Evolutionary conservation across 1,139 yeast genomes (phyloP), one percentile per base, ranked within the genome.

Genomic region (Hyphopichia pseudoburtonii): DNA sequence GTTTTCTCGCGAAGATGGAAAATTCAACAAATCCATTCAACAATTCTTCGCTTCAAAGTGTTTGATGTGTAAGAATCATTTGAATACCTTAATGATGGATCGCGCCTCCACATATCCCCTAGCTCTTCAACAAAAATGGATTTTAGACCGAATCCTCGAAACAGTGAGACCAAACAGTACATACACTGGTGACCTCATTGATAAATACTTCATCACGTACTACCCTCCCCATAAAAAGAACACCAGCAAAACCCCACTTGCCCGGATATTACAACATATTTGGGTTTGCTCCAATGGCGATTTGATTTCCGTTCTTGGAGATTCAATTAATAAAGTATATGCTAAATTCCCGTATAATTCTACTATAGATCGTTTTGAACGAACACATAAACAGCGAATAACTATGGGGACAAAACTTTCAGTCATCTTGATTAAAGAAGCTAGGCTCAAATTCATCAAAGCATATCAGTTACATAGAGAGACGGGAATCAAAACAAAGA

Each of bases 271-370:
- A 35, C 49, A 48, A 28, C 62, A 62, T 36, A 39, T 59, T 14
- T 34, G 26, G 9, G 30, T 21, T 17, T 19, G 31, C 12, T 22
- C 39, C 3, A 21, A 38, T 18, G 57, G 59, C 10, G 63, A 54
- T 10, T 38, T 67, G 2, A 51, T 66, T 4, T 64, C 58, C 1
- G 46, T 63, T 2, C 38, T 66, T n/a, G 52, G 65, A 4, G 76
- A 70, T 41, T 46, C 57, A 3, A 48, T 51, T 2, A 64, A 64
- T 41, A 53, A 56, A 41, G 52, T 68, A 14, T 49, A 60, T 10
- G 70, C 59, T 0, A 42, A 47, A 3, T 61, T 70, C 38, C 62
- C 63, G 2, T 56, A 51, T 32, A 43, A 51, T 6, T 52, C 59
- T 2, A 56, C 70, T 1, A 52, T 65, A 1, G 47, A 54, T 7